Percentiles rank a stretch among this genome's conserved stretches.
Conservation (phyloP, 371 early-diverging fungal species). For the Chytridiales sp. region DNA sequence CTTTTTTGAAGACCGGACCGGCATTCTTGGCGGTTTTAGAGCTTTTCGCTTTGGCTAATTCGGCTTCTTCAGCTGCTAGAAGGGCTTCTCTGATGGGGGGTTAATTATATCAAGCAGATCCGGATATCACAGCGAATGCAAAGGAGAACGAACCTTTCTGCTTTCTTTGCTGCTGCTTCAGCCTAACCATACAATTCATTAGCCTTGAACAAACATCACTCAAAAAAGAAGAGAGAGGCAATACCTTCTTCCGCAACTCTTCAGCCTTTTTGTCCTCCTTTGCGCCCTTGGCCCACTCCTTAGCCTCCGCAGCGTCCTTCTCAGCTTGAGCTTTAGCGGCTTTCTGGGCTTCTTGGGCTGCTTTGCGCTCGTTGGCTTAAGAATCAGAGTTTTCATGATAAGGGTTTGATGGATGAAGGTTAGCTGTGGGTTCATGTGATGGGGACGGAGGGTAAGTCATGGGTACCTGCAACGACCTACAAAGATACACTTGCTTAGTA, state of each 20-base stretch:
- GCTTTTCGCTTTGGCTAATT: conserved; percentile 26
- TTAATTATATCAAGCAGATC: not conserved
- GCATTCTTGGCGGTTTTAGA: conserved; percentile 4
- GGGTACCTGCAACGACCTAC: conserved; percentile 12
- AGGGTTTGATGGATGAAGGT: not conserved
- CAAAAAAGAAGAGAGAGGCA: conserved; percentile 2
- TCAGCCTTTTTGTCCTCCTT: conserved; percentile 32
- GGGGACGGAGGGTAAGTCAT: not conserved
- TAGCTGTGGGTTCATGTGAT: not conserved
- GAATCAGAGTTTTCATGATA: not conserved
- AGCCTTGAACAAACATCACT: not conserved
- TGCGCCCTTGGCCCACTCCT: conserved; percentile 36
- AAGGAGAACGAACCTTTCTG: conserved; percentile 33
- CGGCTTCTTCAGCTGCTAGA: conserved; percentile 42
- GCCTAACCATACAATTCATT: conserved; percentile 8
- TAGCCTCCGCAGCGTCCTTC: conserved; percentile 33
- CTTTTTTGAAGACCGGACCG: conserved; percentile 16
- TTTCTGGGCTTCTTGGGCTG: conserved; percentile 28
- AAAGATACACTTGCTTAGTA: not conserved
- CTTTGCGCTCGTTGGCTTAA: conserved; percentile 25
- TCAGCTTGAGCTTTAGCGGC: conserved; percentile 14
- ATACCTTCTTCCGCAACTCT: conserved; percentile 33
- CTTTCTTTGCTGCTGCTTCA: conserved; percentile 41
- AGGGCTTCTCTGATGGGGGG: conserved; percentile 33
- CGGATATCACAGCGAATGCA: not conserved